Evolutionary conservation across 179 eudicot genomes (phyloP).

Genomic region (Drosera spatulata): DNA sequence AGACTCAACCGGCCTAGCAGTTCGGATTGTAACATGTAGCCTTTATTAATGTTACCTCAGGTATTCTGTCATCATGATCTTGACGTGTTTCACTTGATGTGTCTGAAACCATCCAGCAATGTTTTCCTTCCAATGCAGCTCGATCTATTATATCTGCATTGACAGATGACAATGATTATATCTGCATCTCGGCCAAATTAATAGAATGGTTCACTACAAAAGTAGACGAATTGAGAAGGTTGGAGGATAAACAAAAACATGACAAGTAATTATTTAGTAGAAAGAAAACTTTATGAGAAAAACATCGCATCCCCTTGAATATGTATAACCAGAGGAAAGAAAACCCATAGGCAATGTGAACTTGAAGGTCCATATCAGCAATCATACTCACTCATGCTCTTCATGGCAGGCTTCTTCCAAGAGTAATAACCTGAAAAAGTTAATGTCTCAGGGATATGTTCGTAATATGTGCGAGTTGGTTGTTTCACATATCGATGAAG

Average conservation of each 20-base stretch:
- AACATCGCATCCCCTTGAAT: background rate
- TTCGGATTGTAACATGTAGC: background rate
- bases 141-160: slow-evolving; percentile 52
- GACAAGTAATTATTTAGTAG: no score
- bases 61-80: background rate
- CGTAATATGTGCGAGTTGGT: no score
- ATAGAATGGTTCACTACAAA: no score
- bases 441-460: background rate
- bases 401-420: slow-evolving; percentile 66
- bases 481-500: no score
- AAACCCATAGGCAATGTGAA: slow-evolving; percentile 26
- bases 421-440: slow-evolving; percentile 45
- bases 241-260: no score
- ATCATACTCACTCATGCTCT: slow-evolving; percentile 33
- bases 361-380: slow-evolving; percentile 51
- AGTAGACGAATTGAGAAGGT: no score
- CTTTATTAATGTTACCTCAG: background rate
- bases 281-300: background rate
- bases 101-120: slow-evolving; percentile 51
- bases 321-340: background rate
- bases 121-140: slow-evolving; percentile 49
- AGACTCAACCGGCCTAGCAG: background rate
- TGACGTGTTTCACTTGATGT: slow-evolving; percentile 7
- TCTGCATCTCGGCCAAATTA: background rate
- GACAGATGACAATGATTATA: no score